These are phyloP conservation scores for Zoysia pacifica DNA, from an alignment of 176 grass and related monocot species.

Conservation along the genomic window DNA sequence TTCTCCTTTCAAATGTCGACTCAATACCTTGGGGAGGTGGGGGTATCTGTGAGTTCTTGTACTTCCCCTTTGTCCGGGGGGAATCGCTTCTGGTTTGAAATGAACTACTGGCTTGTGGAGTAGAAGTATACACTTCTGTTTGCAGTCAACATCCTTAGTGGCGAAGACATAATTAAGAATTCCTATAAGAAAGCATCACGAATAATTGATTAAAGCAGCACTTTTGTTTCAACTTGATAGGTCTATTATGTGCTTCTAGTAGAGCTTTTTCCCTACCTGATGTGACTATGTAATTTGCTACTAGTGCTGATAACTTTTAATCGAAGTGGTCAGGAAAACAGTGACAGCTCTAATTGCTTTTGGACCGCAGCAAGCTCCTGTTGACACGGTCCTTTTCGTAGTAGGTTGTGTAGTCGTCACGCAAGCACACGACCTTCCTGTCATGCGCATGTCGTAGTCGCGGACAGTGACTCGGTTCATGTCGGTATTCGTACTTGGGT, in stretches of 20 bases:
- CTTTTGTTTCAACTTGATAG: not conserved
- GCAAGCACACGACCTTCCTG: not conserved
- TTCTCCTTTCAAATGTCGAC: no score
- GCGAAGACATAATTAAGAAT: constrained; percentile 6
- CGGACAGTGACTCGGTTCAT: not conserved
- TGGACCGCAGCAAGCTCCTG: no score
- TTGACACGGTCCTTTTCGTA: not conserved
- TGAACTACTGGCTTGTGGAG: not conserved
- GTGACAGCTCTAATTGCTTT: no score
- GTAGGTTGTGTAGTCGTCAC: not conserved
- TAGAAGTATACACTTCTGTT: not conserved
- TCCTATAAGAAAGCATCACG: not conserved
- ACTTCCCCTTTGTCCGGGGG: not conserved
- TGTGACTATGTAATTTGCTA: not conserved
- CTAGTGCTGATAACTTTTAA: not conserved
- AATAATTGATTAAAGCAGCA: not conserved
- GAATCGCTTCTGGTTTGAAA: not conserved
- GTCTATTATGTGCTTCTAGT: not conserved
- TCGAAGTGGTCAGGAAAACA: not conserved
- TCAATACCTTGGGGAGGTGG: no score
- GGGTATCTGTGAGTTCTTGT: not conserved
- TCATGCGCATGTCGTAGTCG: not conserved
- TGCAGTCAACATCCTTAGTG: constrained; percentile 12
- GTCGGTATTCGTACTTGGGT: not conserved
- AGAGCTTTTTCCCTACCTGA: not conserved